Conservation (phyloP, 2,329 filamentous ascomycete species). For the Beauveria brongniartii region DNA sequence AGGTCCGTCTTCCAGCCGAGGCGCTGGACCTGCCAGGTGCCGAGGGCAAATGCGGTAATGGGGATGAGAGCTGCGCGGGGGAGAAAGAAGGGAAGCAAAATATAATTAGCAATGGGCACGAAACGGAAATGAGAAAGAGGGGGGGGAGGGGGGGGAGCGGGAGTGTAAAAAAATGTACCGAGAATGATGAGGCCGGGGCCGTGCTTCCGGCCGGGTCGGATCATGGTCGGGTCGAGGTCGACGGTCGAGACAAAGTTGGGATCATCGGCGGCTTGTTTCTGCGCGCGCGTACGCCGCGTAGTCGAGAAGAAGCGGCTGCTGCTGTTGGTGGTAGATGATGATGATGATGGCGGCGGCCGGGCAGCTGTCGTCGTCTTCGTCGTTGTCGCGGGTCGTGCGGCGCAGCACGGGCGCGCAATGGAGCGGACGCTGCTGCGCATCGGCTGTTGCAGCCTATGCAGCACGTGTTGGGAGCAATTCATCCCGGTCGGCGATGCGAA, state of each 20-base stretch:
- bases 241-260: slow-evolving; percentile 77
- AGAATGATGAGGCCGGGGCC: slow-evolving; percentile 74
- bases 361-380: background rate
- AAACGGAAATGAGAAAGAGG: background rate
- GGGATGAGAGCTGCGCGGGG: slow-evolving; percentile 63
- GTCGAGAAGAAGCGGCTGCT: slow-evolving; percentile 14
- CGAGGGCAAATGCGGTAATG: slow-evolving; percentile 79
- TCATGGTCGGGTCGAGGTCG: slow-evolving; percentile 74
- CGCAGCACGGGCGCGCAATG: slow-evolving; percentile 1
- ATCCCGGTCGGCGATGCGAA: slow-evolving; percentile 15
- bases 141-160: background rate
- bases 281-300: slow-evolving; percentile 13
- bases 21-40: slow-evolving; percentile 91
- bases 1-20: slow-evolving; percentile 91
- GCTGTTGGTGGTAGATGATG: background rate
- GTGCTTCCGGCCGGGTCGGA: slow-evolving; percentile 66
- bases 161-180: slow-evolving; percentile 37
- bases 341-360: background rate
- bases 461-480: slow-evolving; percentile 20
- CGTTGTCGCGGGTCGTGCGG: background rate
- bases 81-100: too few species aligned
- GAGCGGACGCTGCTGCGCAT: background rate
- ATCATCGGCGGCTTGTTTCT: slow-evolving; percentile 56
- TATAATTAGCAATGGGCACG: background rate
- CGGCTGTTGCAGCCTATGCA: slow-evolving; percentile 19